Conservation (phyloP, 805 yeast species). For the Kurtzmaniella cleridarum region DNA sequence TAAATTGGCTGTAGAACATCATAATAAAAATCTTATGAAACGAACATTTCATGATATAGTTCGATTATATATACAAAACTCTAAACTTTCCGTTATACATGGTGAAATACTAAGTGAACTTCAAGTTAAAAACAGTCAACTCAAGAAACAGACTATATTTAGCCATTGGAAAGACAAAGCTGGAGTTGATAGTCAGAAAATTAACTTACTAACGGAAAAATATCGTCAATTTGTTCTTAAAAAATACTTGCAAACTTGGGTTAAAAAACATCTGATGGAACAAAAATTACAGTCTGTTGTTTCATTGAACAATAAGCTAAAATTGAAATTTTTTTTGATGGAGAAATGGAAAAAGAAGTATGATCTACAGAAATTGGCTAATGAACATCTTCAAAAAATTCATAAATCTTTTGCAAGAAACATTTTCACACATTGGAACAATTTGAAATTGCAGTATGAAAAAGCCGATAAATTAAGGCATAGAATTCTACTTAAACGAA, state of each 20-base stretch:
- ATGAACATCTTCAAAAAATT: neutral
- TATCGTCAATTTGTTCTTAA: no score
- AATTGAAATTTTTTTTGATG: slow-evolving; percentile 8
- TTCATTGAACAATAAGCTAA: slow-evolving; percentile 2
- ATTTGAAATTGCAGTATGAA: neutral
- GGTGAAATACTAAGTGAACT: no score
- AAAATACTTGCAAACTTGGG: slow-evolving; percentile 14
- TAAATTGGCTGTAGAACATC: no score
- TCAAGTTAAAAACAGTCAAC: no score
- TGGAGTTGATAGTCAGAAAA: no score
- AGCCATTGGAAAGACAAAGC: no score
- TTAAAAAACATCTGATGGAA: slow-evolving; percentile 1
- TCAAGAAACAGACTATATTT: no score
- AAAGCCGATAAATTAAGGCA: neutral
- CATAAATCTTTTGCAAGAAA: neutral
- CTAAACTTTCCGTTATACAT: no score
- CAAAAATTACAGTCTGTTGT: slow-evolving; percentile 2
- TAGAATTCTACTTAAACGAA: neutral
- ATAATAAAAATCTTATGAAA: no score
- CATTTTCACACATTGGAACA: neutral
- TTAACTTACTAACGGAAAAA: no score
- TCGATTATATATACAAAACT: no score
- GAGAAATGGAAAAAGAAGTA: slow-evolving; percentile 13
- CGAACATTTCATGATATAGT: no score
- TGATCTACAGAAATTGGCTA: slow-evolving; percentile 9